Base-by-base conservation (phyloP, 495 filamentous ascomycete species). In the Thozetella sp. region DNA sequence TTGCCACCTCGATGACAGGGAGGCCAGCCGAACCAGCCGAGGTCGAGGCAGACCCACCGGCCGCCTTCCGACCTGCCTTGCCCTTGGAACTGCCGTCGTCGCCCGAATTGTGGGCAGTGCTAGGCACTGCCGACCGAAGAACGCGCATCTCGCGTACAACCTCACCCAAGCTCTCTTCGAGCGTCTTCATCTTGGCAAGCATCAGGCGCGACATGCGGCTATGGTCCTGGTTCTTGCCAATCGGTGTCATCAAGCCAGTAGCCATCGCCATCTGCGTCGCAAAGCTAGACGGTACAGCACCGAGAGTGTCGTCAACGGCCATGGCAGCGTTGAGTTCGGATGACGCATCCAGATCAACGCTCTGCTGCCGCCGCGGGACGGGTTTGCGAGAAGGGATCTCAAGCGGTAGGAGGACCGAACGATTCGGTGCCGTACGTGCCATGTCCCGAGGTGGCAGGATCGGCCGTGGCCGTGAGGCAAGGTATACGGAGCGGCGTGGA, bases 101-200 rank as follows among this genome's bases (percentile, higher is more conserved):
- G 11, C 67, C 74, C 4, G 76, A 79, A 50, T 78, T 78, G 19
- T 66, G 62, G 2, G 62, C 65, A 30, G 77, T 75, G 22, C 71
- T 75, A 0, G 78, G 71, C 23, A 62, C 70, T 17, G 69, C 63
- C 26, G 62, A 74, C 54, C 82, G 70, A 72, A 88, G 69, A 19
- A 87, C 88, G 65, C 90, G 89, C 61, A 96, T 88, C 74, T 97
- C 93, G 56, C 87, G 90, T 56, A 95, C 82, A 23, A 97, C 86
- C 57, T 96, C 91, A 1, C 88, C 84, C 67, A 98, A 90, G 26
- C 87, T 82, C 70, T 93, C 91, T 71, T 98, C 93, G 9, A 98
- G 83, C 26, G 89, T 90, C 62, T 93, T 93, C 89, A 98, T 97
- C 54, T 92, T 81, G 4, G 92, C 91, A n/a, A 97, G 77, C 72